Conservation (phyloP, 768 basidiomycete genomes). For the Lentinula sp. region DNA sequence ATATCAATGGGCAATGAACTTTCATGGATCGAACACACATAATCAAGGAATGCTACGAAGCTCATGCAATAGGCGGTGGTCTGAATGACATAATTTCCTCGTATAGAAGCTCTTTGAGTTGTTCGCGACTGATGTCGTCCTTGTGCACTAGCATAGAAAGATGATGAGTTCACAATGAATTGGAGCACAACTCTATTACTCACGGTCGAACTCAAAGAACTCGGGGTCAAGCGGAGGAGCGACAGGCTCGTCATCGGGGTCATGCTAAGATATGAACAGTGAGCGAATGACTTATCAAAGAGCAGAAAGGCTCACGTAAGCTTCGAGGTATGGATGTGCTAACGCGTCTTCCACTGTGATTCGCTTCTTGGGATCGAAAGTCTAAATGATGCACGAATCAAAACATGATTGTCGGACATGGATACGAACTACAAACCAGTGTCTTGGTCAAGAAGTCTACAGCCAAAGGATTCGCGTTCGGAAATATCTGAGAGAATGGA, state of each 20-base stretch:
- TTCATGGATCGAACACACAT: background rate
- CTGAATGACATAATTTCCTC: constrained; percentile 93
- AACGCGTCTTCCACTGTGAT: constrained; percentile 92
- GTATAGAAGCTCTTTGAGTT: constrained; percentile 90
- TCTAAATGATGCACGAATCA: constrained; percentile 34
- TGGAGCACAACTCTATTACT: constrained; percentile 22
- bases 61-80: constrained; percentile 42
- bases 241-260: constrained; percentile 94
- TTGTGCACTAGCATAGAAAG: constrained; percentile 63
- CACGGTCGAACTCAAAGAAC: constrained; percentile 97
- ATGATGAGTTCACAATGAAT: background rate
- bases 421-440: constrained; percentile 40
- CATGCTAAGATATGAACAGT: constrained; percentile 50
- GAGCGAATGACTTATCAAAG: background rate
- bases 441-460: constrained; percentile 73
- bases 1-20: background rate
- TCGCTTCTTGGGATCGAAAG: constrained; percentile 97
- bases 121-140: constrained; percentile 92
- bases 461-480: constrained; percentile 80
- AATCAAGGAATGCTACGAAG: background rate
- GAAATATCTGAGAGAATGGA: constrained; percentile 82
- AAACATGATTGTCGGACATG: background rate
- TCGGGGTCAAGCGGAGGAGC: constrained; percentile 93
- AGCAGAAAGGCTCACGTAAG: constrained; percentile 57
- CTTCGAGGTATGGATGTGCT: constrained; percentile 89